These are phyloP conservation scores for Poterioochromonas sp. DNA, from an alignment of 352 stramenopile species.

Conservation along the genomic window DNA sequence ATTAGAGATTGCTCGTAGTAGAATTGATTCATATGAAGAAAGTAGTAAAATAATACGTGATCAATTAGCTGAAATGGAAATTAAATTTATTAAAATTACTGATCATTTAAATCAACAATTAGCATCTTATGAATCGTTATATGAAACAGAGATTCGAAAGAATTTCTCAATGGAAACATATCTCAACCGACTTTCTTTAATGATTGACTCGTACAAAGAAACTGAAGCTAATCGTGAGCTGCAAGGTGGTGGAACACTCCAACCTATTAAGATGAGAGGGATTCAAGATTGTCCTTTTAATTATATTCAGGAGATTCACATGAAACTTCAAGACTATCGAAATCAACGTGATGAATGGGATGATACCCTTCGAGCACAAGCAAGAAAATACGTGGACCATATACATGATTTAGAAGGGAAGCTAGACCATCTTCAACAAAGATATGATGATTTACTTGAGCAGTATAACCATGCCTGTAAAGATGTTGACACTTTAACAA, in stretches of 20 bases:
- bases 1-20: not conserved
- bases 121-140: not conserved
- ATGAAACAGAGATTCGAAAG: not conserved
- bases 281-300: not conserved
- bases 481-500: not conserved
- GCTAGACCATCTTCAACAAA: not conserved
- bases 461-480: not conserved
- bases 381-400: not conserved
- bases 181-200: not conserved
- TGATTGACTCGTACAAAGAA: not conserved
- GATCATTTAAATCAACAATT: not conserved
- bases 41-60: not conserved
- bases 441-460: not conserved
- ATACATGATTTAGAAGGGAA: not conserved
- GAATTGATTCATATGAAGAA: not conserved
- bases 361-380: not conserved
- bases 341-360: not conserved
- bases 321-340: not conserved
- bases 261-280: not conserved
- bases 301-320: not conserved
- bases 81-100: not conserved
- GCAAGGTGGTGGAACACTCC: not conserved
- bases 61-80: not conserved
- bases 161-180: not conserved
- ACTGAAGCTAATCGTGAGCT: not conserved